A percentile compares a stretch with the other conserved stretches of the same genome.
Evolutionary conservation across 2,329 filamentous ascomycete genomes (phyloP).

Genomic region (Claviceps maximensis): DNA sequence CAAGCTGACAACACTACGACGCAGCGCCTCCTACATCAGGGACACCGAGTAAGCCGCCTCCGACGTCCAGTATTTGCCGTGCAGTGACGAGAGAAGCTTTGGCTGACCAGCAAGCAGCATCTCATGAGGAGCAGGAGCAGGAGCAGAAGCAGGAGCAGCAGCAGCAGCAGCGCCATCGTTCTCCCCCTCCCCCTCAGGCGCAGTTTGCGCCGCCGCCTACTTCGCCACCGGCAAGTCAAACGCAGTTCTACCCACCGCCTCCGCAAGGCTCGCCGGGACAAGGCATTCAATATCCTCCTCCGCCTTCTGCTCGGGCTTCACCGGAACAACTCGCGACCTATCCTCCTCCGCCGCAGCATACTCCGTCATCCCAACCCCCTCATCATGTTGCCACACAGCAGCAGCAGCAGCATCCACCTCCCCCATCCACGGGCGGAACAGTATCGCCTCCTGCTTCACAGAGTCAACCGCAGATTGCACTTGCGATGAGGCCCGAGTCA

Average conservation of each 20-base stretch:
- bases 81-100: not conserved
- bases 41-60: slow-evolving; percentile 15
- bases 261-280: slow-evolving; percentile 12
- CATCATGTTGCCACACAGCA: slow-evolving; percentile 10
- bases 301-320: slow-evolving; percentile 12
- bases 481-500: slow-evolving; percentile 14
- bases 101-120: slow-evolving; percentile 4
- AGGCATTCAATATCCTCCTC: slow-evolving; percentile 16
- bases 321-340: slow-evolving; percentile 12
- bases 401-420: slow-evolving; percentile 10
- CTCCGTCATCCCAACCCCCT: slow-evolving; percentile 5
- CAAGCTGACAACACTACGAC: slow-evolving; percentile 1
- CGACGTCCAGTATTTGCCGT: not conserved
- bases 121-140: slow-evolving; percentile 11
- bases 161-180: slow-evolving; percentile 9
- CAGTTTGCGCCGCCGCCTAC: slow-evolving; percentile 34
- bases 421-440: not conserved
- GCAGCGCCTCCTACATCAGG: slow-evolving; percentile 7
- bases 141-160: too few relatives aligned
- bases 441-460: not conserved
- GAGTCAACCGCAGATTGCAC: slow-evolving; percentile 7
- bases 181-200: slow-evolving; percentile 14
- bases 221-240: slow-evolving; percentile 32
- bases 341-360: slow-evolving; percentile 15
- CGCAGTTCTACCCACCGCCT: slow-evolving; percentile 28